These are phyloP conservation scores for Geranium brycei DNA, from an alignment of 345 rosid species.

Conservation along the genomic window DNA sequence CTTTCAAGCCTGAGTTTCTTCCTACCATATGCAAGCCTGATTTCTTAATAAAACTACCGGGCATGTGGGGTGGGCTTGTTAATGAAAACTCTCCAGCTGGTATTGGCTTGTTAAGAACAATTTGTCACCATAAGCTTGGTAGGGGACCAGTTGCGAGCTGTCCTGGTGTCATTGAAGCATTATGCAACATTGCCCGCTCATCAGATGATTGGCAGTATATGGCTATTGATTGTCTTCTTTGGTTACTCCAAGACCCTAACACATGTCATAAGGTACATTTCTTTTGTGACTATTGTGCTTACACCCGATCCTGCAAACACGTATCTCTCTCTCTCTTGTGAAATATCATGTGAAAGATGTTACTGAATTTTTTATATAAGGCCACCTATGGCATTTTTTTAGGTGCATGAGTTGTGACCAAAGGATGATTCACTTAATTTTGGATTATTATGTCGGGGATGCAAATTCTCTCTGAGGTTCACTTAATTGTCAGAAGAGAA, in stretches of 20 bases:
- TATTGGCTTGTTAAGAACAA: slow-evolving; percentile 83
- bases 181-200: slow-evolving; percentile 86
- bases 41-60: slow-evolving; percentile 76
- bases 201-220: slow-evolving; percentile 99
- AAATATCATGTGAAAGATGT: neutral
- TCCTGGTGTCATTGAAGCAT: slow-evolving; percentile 71
- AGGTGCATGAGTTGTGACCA: neutral
- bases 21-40: slow-evolving; percentile 79
- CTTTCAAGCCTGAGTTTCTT: slow-evolving; percentile 97
- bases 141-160: slow-evolving; percentile 83
- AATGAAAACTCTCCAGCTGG: slow-evolving; percentile 99
- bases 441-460: neutral
- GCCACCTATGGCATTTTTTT: neutral
- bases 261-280: slow-evolving; percentile 66
- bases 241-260: slow-evolving; percentile 89
- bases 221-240: slow-evolving; percentile 96
- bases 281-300: neutral
- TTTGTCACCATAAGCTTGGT: slow-evolving; percentile 91
- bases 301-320: no score
- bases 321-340: neutral
- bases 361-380: neutral
- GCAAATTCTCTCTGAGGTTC: neutral
- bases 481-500: neutral
- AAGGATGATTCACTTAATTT: no score
- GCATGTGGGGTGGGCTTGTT: slow-evolving; percentile 99